Evolutionary conservation across 2,329 filamentous ascomycete genomes (phyloP), one percentile per base, ranked within the genome.

Genomic region (Colletotrichum simmondsii): DNA sequence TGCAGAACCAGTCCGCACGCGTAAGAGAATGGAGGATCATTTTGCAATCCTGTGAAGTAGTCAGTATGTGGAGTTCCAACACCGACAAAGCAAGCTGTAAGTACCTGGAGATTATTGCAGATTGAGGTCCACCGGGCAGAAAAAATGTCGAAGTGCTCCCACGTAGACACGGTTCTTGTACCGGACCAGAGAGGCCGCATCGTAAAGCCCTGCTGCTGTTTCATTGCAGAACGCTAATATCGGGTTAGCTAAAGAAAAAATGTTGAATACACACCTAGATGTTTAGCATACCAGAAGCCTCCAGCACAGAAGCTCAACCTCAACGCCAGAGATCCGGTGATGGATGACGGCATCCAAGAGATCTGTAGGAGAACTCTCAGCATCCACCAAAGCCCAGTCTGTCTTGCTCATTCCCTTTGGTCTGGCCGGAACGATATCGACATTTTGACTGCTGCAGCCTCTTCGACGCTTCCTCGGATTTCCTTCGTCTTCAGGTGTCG

Each of bases 21-120:
- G 62, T 65, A 7, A 71, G 56, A 6, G 68, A 71, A 22, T 71
- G 68, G 1, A 71, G 10, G 1, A 66, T 32, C 6, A 65, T 37
- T 24, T 71, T 71, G 32, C 68, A 71, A 8, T 71, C 68, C 68
- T 71, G n/a, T n/a, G n/a, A n/a, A n/a, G n/a, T n/a, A n/a, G n/a
- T n/a, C n/a, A n/a, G n/a, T n/a, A n/a, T n/a, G n/a, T n/a, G n/a
- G n/a, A n/a, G n/a, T n/a, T n/a, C n/a, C n/a, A n/a, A n/a, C n/a
- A n/a, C n/a, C n/a, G n/a, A n/a, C n/a, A n/a, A n/a, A n/a, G n/a
- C n/a, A n/a, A n/a, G n/a, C n/a, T n/a, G n/a, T n/a, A n/a, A n/a
- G n/a, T n/a, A n/a, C 68, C 5, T 60, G 32, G 2, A 66, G n/a
- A 22, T 65, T 49, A 1, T 7, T 42, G 6, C 68, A 65, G 1